Base-by-base conservation (phyloP, 345 rosid genomes). In the Chamaenerion angustifolium region DNA sequence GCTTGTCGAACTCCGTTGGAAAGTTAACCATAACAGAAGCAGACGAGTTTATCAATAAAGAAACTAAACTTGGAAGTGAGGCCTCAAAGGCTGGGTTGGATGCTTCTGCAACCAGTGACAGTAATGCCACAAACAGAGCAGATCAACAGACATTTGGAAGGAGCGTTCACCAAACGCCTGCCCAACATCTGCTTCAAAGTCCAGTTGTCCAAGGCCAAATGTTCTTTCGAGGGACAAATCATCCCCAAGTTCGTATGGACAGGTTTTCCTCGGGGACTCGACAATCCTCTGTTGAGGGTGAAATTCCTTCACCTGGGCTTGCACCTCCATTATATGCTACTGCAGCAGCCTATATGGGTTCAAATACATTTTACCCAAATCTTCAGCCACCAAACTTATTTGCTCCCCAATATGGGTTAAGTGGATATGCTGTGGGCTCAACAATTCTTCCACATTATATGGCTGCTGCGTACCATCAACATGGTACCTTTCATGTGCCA, bases 401-500 rank as follows among this genome's bases (percentile, higher is more conserved):
- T 79, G 40, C 80, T 63, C 79, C 80, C 27, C 95, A 76, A 45
- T 80, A 75, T 59, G n/a, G n/a, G n/a, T n/a, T n/a, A n/a, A 62
- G 85, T 52, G 81, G 88, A 14, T 85, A 77, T 65, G 65, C 95
- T 49, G 46, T 82, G 49, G 71, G 56, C 55, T 77, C 93, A 45
- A 57, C 80, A 10, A 62, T n/a, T n/a, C n/a, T 70, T 57, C 83
- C 95, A 43, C 83, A 85, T 4, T 77, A 68, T 64, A 62, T 82
- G 71, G 59, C 83, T 60, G 78, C 89, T 60, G 79, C 89, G 56
- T 89, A 77, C 57, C 74, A 92, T 48, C 72, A 92, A 46, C 93
- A 78, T 52, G 76, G 77, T 70, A 65, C 77, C 2, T 49, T 78
- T 64, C 72, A 85, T 48, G 21, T 80, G 80, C 73, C 80, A 16